Evolutionary conservation across 2,329 filamentous ascomycete species (phyloP).

Genomic region (Sphaerulina musiva): DNA sequence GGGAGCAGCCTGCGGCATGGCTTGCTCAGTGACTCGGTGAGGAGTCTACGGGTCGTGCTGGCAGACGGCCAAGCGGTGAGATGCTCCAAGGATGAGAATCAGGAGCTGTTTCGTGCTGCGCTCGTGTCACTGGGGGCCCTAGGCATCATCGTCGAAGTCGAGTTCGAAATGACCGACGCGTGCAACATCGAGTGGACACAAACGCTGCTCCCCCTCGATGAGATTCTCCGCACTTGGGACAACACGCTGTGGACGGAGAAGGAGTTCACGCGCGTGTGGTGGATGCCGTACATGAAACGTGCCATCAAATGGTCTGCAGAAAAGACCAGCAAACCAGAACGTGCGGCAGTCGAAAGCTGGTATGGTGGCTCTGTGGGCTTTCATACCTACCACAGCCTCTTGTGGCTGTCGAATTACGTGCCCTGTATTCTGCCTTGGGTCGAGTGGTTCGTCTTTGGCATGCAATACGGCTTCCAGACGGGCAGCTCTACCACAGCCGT

Average conservation of each 20-base stretch:
- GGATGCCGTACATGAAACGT: slow-evolving; percentile 86
- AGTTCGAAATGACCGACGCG: slow-evolving; percentile 69
- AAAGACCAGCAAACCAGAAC: slow-evolving; percentile 59
- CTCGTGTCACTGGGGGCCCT: slow-evolving; percentile 82
- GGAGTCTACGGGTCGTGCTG: slow-evolving; percentile 70
- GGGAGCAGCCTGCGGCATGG: slow-evolving; percentile 81
- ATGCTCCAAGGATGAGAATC: slow-evolving; percentile 62
- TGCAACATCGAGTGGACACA: slow-evolving; percentile 87
- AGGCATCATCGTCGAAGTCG: slow-evolving; percentile 85
- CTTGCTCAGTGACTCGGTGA: slow-evolving; percentile 71
- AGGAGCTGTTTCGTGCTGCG: slow-evolving; percentile 79
- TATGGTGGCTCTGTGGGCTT: slow-evolving; percentile 79
- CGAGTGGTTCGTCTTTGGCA: slow-evolving; percentile 94
- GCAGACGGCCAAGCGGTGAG: slow-evolving; percentile 67
- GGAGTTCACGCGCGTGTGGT: slow-evolving; percentile 94
- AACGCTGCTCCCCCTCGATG: slow-evolving; percentile 62
- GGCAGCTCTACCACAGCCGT: slow-evolving; percentile 64
- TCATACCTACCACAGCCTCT: slow-evolving; percentile 83
- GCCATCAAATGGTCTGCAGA: slow-evolving; percentile 88
- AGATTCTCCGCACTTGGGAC: slow-evolving; percentile 66
- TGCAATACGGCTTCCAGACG: slow-evolving; percentile 88
- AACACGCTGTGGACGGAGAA: slow-evolving; percentile 70
- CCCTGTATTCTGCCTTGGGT: slow-evolving; percentile 78
- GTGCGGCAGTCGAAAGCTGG: slow-evolving; percentile 60
- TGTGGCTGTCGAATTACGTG: slow-evolving; percentile 70